Percentiles rank a stretch among this genome's conserved stretches.
Conservation (phyloP, 176 grass and related monocot species). For the Lolium rigidum region DNA sequence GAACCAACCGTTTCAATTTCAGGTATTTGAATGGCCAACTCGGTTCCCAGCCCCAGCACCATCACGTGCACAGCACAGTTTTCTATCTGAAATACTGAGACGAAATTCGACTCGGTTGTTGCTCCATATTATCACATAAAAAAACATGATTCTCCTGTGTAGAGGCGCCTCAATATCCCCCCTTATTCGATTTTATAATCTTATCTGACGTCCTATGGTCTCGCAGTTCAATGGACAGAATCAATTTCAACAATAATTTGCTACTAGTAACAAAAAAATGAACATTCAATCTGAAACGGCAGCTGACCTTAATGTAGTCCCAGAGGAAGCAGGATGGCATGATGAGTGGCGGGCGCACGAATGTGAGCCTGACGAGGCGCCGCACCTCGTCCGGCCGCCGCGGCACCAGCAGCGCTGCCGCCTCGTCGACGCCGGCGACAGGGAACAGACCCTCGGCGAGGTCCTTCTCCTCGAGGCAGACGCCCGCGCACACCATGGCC, state of each 20-base stretch:
- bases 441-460: slow-evolving; percentile 73
- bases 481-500: slow-evolving; percentile 66
- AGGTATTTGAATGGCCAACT: background rate
- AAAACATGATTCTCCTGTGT: background rate
- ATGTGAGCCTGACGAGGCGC: slow-evolving; percentile 80
- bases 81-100: slow-evolving; percentile 9
- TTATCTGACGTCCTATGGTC: background rate
- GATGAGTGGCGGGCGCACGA: slow-evolving; percentile 66
- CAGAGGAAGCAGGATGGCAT: slow-evolving; percentile 93
- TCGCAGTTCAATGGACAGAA: background rate
- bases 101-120: background rate
- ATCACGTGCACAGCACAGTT: slow-evolving; percentile 5
- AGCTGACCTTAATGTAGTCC: slow-evolving; percentile 83
- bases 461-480: slow-evolving; percentile 93
- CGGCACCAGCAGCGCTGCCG: slow-evolving; percentile 72
- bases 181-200: background rate
- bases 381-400: slow-evolving; percentile 73
- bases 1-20: background rate
- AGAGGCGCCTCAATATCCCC: slow-evolving; percentile 12
- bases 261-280: background rate
- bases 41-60: background rate
- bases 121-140: background rate
- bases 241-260: background rate
- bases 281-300: background rate
- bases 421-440: slow-evolving; percentile 57